Evolutionary conservation across 371 early-diverging fungal species (phyloP).

Genomic region (Dichotomocladium elegans): DNA sequence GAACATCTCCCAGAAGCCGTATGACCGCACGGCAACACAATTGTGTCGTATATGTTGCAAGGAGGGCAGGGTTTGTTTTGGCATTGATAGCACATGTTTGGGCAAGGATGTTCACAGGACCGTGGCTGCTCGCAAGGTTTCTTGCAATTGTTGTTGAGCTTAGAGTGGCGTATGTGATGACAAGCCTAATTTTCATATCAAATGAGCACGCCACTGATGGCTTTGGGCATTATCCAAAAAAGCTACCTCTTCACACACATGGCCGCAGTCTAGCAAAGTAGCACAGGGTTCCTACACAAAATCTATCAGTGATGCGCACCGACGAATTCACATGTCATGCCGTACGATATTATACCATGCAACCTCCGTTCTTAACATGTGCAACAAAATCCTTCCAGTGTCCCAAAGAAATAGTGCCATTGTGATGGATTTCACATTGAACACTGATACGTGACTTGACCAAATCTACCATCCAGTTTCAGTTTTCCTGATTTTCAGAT

Average conservation of each 20-base stretch:
- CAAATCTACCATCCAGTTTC: too few relatives aligned
- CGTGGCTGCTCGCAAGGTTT: slow-evolving; percentile 26
- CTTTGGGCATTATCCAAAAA: neutral
- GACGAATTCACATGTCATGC: neutral
- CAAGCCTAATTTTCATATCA: too few relatives aligned
- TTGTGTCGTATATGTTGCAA: slow-evolving; percentile 8
- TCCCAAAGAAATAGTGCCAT: slow-evolving; percentile 3
- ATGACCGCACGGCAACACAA: slow-evolving; percentile 24
- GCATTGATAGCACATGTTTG: slow-evolving; percentile 29
- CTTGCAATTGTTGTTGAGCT: slow-evolving; percentile 14
- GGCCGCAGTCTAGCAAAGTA: slow-evolving; percentile 31
- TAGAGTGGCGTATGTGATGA: slow-evolving; percentile 25
- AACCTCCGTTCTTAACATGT: slow-evolving; percentile 34
- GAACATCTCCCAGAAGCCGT: neutral
- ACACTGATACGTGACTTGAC: slow-evolving; percentile 5
- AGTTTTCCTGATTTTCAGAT: too few relatives aligned
- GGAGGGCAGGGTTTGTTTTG: slow-evolving; percentile 25
- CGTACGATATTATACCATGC: slow-evolving; percentile 18
- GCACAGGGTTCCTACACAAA: slow-evolving; percentile 14
- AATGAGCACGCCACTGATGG: too few relatives aligned
- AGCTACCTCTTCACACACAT: slow-evolving; percentile 31
- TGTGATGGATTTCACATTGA: slow-evolving; percentile 11
- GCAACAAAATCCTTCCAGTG: slow-evolving; percentile 20
- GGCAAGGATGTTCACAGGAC: slow-evolving; percentile 31
- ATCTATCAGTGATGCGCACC: neutral